phyloP scores from a whole-genome alignment of 441 rosid genomes.

The Lepidium campestre region DNA sequence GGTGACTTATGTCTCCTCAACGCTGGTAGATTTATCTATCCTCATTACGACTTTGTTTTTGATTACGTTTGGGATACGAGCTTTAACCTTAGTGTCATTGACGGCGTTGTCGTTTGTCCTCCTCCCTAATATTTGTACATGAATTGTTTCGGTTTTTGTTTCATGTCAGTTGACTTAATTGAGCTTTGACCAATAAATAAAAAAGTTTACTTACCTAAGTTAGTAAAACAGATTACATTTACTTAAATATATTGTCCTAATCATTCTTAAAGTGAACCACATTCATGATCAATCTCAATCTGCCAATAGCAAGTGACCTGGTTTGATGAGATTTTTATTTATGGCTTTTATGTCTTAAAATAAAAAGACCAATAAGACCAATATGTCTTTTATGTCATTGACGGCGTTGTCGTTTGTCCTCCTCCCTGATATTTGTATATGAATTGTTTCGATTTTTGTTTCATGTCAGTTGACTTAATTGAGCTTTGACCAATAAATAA shows the following conservation, averaged over 20 bases:
- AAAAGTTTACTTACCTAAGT: too few species aligned
- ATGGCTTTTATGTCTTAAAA: too few species aligned
- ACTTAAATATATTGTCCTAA: too few species aligned
- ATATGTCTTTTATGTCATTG: not conserved
- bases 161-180: not conserved
- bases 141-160: not conserved
- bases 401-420: not conserved
- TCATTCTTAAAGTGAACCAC: too few species aligned
- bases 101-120: not conserved
- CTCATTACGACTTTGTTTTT: not conserved
- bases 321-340: too few species aligned
- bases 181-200: not conserved
- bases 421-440: not conserved
- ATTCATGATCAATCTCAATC: too few species aligned
- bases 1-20: slow-evolving; percentile 1
- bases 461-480: not conserved
- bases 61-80: slow-evolving; percentile 12
- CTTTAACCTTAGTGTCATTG: not conserved
- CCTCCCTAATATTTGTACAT: not conserved
- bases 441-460: not conserved
- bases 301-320: too few species aligned
- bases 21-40: not conserved
- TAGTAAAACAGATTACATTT: too few species aligned
- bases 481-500: too few species aligned
- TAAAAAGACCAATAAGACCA: too few species aligned